Percentiles rank a stretch among this genome's conserved stretches.
Conservation (phyloP, 2,329 filamentous ascomycete species). For the Botrytis galanthina region DNA sequence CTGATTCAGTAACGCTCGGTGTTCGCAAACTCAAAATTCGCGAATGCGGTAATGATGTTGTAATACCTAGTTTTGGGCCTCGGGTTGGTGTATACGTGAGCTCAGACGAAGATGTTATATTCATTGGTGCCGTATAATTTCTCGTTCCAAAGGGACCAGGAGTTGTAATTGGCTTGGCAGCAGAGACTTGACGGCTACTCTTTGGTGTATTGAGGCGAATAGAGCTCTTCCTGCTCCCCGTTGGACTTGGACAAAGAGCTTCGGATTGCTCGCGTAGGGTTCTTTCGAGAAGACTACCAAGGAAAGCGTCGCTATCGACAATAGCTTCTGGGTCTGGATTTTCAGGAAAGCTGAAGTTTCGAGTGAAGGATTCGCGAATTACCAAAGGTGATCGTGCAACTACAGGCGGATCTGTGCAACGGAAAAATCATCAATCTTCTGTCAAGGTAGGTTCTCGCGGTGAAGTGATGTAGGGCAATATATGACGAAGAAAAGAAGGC, state of each 20-base stretch:
- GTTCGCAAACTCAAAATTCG: conserved; percentile 10
- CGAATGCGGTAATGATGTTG: conserved; percentile 7
- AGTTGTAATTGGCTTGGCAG: not conserved
- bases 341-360: conserved; percentile 3
- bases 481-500: not conserved
- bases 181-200: conserved; percentile 4
- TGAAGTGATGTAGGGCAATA: not conserved
- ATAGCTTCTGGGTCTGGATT: conserved; percentile 1
- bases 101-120: not conserved
- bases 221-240: conserved; percentile 11
- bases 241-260: conserved; percentile 25
- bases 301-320: conserved; percentile 21
- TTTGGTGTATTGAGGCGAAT: conserved; percentile 8
- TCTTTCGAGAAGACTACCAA: conserved; percentile 31
- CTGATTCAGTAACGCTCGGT: not conserved
- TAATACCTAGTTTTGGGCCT: conserved; percentile 4
- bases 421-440: not conserved
- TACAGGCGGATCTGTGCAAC: conserved; percentile 1
- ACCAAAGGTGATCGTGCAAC: not conserved
- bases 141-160: not conserved
- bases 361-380: conserved; percentile 9
- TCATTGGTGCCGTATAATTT: conserved; percentile 1
- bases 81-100: conserved; percentile 9
- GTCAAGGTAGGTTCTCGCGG: not conserved
- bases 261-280: conserved; percentile 32